These are phyloP conservation scores for Aspergillus sp. DNA, from an alignment of 2,329 filamentous ascomycete genomes.

Conservation along the genomic window DNA sequence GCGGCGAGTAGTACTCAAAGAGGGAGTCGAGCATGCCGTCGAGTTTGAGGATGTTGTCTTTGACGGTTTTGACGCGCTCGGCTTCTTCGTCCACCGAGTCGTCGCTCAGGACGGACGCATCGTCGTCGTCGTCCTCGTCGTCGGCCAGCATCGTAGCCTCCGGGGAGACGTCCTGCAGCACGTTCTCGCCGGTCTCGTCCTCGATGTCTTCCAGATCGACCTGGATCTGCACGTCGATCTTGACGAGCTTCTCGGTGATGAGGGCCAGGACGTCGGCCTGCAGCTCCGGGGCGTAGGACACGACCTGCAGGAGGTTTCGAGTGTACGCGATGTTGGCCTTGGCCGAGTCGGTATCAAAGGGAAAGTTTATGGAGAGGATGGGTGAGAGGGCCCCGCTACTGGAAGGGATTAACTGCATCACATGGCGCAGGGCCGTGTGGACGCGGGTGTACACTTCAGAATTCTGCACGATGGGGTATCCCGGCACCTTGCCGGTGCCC, in stretches of 20 bases:
- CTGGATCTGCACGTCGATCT: conserved; percentile 94
- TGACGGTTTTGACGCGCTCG: conserved; percentile 64
- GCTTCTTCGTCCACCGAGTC: conserved; percentile 52
- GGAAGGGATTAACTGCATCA: conserved; percentile 79
- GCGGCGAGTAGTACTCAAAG: conserved; percentile 75
- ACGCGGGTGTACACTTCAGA: conserved; percentile 68
- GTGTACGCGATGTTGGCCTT: conserved; percentile 85
- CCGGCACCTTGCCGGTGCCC: conserved; percentile 52
- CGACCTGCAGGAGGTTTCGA: conserved; percentile 74
- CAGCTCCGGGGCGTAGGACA: conserved; percentile 73
- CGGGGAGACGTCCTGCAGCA: conserved; percentile 49
- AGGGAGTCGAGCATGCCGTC: conserved; percentile 85
- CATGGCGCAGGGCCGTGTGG: conserved; percentile 70
- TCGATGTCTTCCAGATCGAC: conserved; percentile 89
- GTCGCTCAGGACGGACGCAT: conserved; percentile 58
- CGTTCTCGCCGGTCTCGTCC: conserved; percentile 74
- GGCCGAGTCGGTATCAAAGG: conserved; percentile 71
- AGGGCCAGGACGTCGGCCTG: conserved; percentile 77
- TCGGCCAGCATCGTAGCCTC: conserved; percentile 31
- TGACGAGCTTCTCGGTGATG: conserved; percentile 82
- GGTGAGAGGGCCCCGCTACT: conserved; percentile 68
- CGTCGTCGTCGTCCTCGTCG: conserved; percentile 63
- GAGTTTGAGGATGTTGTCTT: conserved; percentile 83
- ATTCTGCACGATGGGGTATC: conserved; percentile 58
- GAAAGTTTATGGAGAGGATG: conserved; percentile 67